A percentile compares a stretch with the other conserved stretches of the same genome.
These are phyloP conservation scores for Seminavis robusta DNA, from an alignment of 108 stramenopile genomes.

Conservation along the genomic window DNA sequence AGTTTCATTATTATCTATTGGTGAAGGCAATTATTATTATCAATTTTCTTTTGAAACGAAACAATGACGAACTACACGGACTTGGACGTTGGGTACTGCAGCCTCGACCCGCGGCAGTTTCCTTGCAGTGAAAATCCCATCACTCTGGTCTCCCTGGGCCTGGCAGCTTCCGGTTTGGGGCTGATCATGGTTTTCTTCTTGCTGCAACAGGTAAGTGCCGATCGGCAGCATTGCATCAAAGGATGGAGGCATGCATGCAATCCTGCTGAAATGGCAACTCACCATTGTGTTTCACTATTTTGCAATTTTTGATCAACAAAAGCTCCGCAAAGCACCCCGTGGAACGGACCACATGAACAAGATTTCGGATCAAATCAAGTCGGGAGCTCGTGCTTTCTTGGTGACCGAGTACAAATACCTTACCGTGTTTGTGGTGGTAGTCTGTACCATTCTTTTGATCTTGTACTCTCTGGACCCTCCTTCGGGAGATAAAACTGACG, in stretches of 20 bases:
- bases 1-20: too few species aligned
- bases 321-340: conserved; percentile 43
- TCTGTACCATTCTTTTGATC: conserved; percentile 37
- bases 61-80: too few species aligned
- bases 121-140: conserved; percentile 47
- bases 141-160: conserved; percentile 39
- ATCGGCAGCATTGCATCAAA: background rate
- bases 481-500: conserved; percentile 41
- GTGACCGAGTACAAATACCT: conserved; percentile 91
- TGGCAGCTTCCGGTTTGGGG: conserved; percentile 40
- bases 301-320: background rate
- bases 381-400: conserved; percentile 89
- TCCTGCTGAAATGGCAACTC: background rate
- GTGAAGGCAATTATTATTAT: too few species aligned
- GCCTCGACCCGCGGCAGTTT: conserved; percentile 13
- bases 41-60: too few species aligned
- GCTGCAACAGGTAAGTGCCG: conserved; percentile 37
- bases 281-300: background rate
- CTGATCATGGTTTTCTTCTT: conserved; percentile 52
- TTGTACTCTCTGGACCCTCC: conserved; percentile 60
- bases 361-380: conserved; percentile 76
- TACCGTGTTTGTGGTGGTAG: conserved; percentile 66
- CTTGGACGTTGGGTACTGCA: background rate
- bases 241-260: background rate
- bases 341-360: conserved; percentile 71